These are phyloP conservation scores for Pseudoperonospora humuli DNA, from an alignment of 352 stramenopile species.

Conservation along the genomic window DNA sequence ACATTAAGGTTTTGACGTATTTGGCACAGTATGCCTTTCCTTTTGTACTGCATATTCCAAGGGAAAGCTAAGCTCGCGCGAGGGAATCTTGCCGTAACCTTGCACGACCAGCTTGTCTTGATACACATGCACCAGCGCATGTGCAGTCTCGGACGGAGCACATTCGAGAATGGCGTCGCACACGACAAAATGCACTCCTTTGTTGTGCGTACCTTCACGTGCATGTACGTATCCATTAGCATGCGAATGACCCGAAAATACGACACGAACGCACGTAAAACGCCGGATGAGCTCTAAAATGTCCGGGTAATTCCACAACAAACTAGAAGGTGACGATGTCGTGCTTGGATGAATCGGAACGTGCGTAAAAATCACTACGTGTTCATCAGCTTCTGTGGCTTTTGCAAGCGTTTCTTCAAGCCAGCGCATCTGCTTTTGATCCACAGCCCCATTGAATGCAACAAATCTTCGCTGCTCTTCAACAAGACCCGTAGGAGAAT, in stretches of 20 bases:
- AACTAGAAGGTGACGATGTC: constrained; percentile 22
- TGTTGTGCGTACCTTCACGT: constrained; percentile 23
- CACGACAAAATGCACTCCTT: constrained; percentile 61
- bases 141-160: constrained; percentile 40
- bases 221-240: constrained; percentile 41
- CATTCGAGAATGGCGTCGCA: constrained; percentile 68
- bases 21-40: background rate
- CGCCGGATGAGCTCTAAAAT: constrained; percentile 41
- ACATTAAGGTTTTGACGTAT: constrained; percentile 1
- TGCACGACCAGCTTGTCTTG: constrained; percentile 41
- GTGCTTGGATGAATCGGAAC: constrained; percentile 52
- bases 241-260: constrained; percentile 72
- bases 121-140: constrained; percentile 56
- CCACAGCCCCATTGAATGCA: constrained; percentile 69
- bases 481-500: constrained; percentile 51
- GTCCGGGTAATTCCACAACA: constrained; percentile 79
- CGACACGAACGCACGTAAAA: constrained; percentile 40
- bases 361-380: constrained; percentile 73
- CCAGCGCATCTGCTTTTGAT: constrained; percentile 53
- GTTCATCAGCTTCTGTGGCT: constrained; percentile 21
- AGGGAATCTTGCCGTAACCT: constrained; percentile 53
- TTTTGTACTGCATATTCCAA: background rate
- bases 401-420: constrained; percentile 28
- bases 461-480: constrained; percentile 49
- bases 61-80: constrained; percentile 41